A percentile compares a stretch with the other conserved stretches of the same genome.
These are phyloP conservation scores for Candida saitoana DNA, from an alignment of 805 yeast genomes.

Conservation along the genomic window DNA sequence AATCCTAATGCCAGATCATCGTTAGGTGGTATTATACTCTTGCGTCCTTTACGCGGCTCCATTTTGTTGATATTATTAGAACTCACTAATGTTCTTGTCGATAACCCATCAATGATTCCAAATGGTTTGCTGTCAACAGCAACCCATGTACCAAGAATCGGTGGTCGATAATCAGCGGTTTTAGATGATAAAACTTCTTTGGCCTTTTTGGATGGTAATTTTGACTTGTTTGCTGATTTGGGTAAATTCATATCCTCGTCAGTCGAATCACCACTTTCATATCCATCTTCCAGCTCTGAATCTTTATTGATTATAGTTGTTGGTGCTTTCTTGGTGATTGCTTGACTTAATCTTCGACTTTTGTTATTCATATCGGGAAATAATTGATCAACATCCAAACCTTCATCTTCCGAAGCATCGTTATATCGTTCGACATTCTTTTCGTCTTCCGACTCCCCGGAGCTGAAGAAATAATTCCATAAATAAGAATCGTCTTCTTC, in stretches of 20 bases:
- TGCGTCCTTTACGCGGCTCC: conserved; percentile 10
- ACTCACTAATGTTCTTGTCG: conserved; percentile 68
- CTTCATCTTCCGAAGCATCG: conserved; percentile 8
- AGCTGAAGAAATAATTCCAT: conserved; percentile 67
- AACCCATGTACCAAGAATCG: conserved; percentile 89
- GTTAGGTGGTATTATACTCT: conserved; percentile 14
- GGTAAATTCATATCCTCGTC: conserved; percentile 90
- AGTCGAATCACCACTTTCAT: conserved; percentile 81
- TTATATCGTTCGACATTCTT: conserved; percentile 9
- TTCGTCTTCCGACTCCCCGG: conserved; percentile 25
- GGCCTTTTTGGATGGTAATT: conserved; percentile 69
- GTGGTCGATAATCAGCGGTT: conserved; percentile 82
- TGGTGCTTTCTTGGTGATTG: conserved; percentile 1
- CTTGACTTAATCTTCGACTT: conserved; percentile 1
- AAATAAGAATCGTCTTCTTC: conserved; percentile 68
- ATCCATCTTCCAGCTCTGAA: conserved; percentile 23
- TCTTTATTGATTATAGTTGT: conserved; percentile 5
- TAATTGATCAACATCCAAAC: conserved; percentile 15
- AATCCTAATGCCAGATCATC: conserved; percentile 45
- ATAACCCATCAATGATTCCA: conserved; percentile 90
- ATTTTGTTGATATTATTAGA: conserved; percentile 3
- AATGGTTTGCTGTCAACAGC: conserved; percentile 76
- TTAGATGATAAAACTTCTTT: conserved; percentile 90
- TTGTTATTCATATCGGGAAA: conserved; percentile 21
- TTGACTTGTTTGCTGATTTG: conserved; percentile 52